These are phyloP conservation scores for Stevia rebaudiana DNA, from an alignment of 140 eudicot genomes.

Conservation along the genomic window DNA sequence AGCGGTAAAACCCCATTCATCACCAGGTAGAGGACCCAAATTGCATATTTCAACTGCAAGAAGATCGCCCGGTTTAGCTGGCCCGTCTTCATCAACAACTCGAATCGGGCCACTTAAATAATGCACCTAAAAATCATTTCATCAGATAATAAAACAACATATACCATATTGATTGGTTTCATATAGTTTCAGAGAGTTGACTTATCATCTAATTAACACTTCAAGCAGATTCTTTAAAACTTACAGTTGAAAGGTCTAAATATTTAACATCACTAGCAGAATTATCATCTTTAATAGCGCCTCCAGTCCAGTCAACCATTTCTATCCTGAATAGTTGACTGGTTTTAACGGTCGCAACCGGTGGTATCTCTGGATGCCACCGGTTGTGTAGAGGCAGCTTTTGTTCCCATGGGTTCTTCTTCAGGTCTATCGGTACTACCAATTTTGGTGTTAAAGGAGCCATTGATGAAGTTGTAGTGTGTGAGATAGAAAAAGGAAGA, in stretches of 20 bases:
- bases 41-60: conserved; percentile 92
- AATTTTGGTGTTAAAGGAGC: conserved; percentile 69
- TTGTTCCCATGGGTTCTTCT: conserved; percentile 79
- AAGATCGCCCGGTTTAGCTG: conserved; percentile 92
- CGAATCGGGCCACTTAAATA: conserved; percentile 89
- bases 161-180: not conserved
- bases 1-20: conserved; percentile 97
- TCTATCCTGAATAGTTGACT: conserved; percentile 73
- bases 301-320: conserved; percentile 94
- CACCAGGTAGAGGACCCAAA: conserved; percentile 96
- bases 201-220: conserved; percentile 15
- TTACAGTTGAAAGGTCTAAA: conserved; percentile 81
- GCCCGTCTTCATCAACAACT: conserved; percentile 67
- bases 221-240: conserved; percentile 17
- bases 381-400: conserved; percentile 71
- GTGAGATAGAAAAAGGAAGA: not conserved
- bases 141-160: not conserved
- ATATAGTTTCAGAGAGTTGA: conserved; percentile 15
- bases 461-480: conserved; percentile 36
- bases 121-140: conserved; percentile 57
- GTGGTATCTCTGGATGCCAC: conserved; percentile 89
- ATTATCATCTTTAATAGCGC: conserved; percentile 64
- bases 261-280: conserved; percentile 79
- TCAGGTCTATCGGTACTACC: conserved; percentile 57
- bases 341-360: conserved; percentile 56